Evolutionary conservation across 495 filamentous ascomycete species (phyloP).

Genomic region (Penicillium argentinense): DNA sequence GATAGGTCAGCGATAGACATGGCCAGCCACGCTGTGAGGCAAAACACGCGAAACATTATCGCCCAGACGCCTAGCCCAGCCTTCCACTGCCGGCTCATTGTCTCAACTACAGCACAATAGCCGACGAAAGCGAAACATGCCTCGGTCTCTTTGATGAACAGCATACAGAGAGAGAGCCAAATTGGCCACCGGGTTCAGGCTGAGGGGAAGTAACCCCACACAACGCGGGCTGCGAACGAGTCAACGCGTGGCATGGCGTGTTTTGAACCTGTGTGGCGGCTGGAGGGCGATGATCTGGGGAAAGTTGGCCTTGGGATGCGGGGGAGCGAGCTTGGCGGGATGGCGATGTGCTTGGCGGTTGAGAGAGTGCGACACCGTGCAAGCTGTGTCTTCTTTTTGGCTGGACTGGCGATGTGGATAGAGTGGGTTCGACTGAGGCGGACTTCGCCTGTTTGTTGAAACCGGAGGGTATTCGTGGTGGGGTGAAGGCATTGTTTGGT

Average conservation of each 20-base stretch:
- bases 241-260: not conserved
- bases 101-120: not conserved
- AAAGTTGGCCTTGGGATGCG: not conserved
- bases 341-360: constrained; percentile 1
- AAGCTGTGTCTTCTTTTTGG: not conserved
- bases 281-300: not conserved
- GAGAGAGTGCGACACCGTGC: not conserved
- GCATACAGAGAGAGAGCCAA: not conserved
- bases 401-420: not conserved
- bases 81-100: not conserved
- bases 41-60: not conserved
- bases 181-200: not conserved
- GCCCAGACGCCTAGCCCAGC: not conserved
- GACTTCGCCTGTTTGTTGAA: not conserved
- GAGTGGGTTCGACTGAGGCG: not conserved
- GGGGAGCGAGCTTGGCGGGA: not conserved
- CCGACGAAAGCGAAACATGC: constrained; percentile 1
- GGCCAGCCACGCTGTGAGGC: not conserved
- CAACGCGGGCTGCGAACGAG: not conserved
- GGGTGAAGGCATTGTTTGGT: too few relatives aligned
- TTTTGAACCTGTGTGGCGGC: not conserved
- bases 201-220: not conserved
- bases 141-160: not conserved
- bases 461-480: not conserved
- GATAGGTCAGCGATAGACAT: not conserved